Conservation (phyloP, 2,329 filamentous ascomycete genomes). For the Pseudocercospora fuligena region DNA sequence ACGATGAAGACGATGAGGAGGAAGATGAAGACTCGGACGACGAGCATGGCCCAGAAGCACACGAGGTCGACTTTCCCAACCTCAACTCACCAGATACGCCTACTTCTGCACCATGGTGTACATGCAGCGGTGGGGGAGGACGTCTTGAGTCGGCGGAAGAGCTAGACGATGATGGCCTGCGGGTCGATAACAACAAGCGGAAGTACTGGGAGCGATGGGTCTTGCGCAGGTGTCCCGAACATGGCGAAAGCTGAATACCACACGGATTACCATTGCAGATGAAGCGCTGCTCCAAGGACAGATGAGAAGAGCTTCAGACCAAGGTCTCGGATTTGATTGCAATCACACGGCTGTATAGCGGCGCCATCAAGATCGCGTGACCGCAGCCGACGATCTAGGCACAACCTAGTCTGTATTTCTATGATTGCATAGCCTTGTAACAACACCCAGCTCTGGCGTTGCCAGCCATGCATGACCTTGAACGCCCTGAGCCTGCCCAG, state of each 20-base stretch:
- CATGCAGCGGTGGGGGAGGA: constrained; percentile 45
- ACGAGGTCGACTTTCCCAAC: constrained; percentile 53
- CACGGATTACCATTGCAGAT: not conserved
- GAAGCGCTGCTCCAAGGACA: not conserved
- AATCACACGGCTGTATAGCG: not conserved
- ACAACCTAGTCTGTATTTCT: not conserved
- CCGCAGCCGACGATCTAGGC: not conserved
- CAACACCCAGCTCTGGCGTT: not conserved
- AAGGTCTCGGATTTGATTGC: not conserved
- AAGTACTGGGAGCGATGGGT: constrained; percentile 64
- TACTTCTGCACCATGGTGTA: constrained; percentile 53
- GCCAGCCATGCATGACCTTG: too few relatives aligned
- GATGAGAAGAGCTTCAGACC: too few relatives aligned
- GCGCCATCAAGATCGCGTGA: not conserved
- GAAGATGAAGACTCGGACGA: constrained; percentile 43
- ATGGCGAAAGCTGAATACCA: constrained; percentile 26
- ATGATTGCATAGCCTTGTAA: not conserved
- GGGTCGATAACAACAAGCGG: constrained; percentile 54
- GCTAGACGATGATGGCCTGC: constrained; percentile 54
- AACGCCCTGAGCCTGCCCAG: too few relatives aligned
- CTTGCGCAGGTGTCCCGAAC: constrained; percentile 50
- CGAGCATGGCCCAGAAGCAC: constrained; percentile 45
- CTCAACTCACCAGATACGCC: constrained; percentile 48
- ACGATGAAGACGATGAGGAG: constrained; percentile 16
- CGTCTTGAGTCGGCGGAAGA: constrained; percentile 48